Base-by-base conservation (phyloP, 768 basidiomycete genomes). In the Mrakia gelida region DNA sequence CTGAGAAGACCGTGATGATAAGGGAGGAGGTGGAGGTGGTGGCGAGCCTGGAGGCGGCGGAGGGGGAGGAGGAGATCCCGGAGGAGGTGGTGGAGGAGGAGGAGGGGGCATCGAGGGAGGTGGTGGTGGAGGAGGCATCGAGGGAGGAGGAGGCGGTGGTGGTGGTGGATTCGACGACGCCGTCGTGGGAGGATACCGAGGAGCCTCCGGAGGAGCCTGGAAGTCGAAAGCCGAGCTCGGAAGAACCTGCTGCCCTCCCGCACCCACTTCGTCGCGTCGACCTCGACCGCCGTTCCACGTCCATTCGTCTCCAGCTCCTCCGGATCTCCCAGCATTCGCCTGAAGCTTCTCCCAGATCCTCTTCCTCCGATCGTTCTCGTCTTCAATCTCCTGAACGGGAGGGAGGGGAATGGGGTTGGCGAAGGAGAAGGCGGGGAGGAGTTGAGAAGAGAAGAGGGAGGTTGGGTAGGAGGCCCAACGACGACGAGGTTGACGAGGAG, bases 391-490 rank as follows among this genome's bases (percentile, higher is more conserved):
- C 16, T 71, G 45, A 38, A 78, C 34, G 34, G 67, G 59, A 32
- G 76, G 74, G 34, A 84, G 81, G 26, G 84, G 82, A 5, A 86
- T 86, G 28, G 89, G 85, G 34, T 81, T 79, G 16, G 73, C 76
- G 54, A 87, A 87, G 15, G 82, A 86, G 81, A 89, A 91, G 1
- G 88, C 73, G 7, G 88, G 88, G 23, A 92, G 88, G 41, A 86
- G 86, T 59, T 86, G 84, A 52, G 86, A 89, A 6, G 88, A 87
- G 81, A 92, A 92, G 78, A 89, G 87, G 15, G 87, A 87, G 54
- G 85, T 82, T 5, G 91, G 89, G 81, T 90, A 92, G 52, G 79
- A 82, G 16, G 90, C 91, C 91, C 92, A 92, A 73, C 91, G 87
- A 49, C 80, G 82, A 18, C 77, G 78, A 45, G 49, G 30, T 11